phyloP scores from a whole-genome alignment of 805 yeast species.

The Diddensiella caesifluorescens region DNA sequence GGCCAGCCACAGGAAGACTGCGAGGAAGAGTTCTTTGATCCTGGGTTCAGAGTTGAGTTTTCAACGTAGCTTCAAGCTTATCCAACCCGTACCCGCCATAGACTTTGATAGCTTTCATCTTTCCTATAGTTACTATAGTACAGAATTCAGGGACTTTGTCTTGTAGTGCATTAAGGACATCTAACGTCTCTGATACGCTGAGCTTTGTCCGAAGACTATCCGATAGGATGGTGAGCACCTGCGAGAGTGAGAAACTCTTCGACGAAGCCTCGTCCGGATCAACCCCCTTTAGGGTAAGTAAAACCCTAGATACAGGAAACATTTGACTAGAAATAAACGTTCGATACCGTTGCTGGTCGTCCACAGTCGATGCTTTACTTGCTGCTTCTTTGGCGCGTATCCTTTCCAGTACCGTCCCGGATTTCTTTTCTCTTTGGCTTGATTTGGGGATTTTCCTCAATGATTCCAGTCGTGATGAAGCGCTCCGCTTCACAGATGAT shows the following conservation, averaged over 20 bases:
- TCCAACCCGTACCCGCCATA: background rate
- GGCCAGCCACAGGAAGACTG: slow-evolving; percentile 76
- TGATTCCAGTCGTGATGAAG: slow-evolving; percentile 10
- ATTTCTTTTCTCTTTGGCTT: slow-evolving; percentile 5
- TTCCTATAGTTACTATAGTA: slow-evolving; percentile 23
- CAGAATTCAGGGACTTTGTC: slow-evolving; percentile 24
- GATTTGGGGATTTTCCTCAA: slow-evolving; percentile 12
- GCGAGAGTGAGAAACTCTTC: slow-evolving; percentile 16
- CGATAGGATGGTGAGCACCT: slow-evolving; percentile 21
- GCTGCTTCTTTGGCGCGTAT: slow-evolving; percentile 30
- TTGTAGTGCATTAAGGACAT: slow-evolving; percentile 23
- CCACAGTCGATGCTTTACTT: background rate
- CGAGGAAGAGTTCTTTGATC: slow-evolving; percentile 60
- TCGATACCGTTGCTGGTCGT: slow-evolving; percentile 11
- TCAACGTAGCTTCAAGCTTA: background rate
- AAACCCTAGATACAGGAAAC: slow-evolving; percentile 21
- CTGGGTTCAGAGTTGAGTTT: slow-evolving; percentile 10
- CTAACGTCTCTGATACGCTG: slow-evolving; percentile 23
- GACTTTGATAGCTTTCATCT: slow-evolving; percentile 19
- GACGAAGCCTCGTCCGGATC: slow-evolving; percentile 1
- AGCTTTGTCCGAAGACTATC: slow-evolving; percentile 20
- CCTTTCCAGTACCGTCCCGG: slow-evolving; percentile 27
- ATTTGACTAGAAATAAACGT: slow-evolving; percentile 25
- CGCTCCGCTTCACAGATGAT: slow-evolving; percentile 5
- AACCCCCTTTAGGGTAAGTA: slow-evolving; percentile 21